Percentiles rank a stretch among this genome's conserved stretches.
Conservation (phyloP, 1,139 yeast species). For the Saccharomycopsis crataegensis region DNA sequence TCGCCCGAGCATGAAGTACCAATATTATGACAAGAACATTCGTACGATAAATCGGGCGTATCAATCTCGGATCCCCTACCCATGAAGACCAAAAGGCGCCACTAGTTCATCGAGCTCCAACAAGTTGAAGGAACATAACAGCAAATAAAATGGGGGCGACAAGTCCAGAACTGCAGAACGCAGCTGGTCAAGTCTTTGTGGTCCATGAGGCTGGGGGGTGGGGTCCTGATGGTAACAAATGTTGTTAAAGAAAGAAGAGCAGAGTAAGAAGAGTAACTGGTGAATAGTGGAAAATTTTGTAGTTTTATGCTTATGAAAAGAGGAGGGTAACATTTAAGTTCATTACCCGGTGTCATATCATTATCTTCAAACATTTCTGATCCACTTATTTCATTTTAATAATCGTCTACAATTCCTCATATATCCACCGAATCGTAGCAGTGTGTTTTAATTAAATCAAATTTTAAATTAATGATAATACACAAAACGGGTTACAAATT, state of each 20-base stretch:
- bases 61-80: slow-evolving; percentile 13
- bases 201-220: slow-evolving; percentile 2
- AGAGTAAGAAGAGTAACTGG: background rate
- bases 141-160: background rate
- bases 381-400: no score
- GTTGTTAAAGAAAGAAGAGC: slow-evolving; percentile 3
- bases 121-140: background rate
- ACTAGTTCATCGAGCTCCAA: background rate
- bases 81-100: background rate
- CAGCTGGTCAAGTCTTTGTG: slow-evolving; percentile 1
- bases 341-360: no score
- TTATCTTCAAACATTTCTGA: no score
- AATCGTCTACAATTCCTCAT: no score
- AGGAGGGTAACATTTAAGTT: no score
- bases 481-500: background rate
- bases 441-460: no score
- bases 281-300: background rate
- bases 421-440: no score
- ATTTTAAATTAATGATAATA: no score
- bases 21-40: slow-evolving; percentile 8
- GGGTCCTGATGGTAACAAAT: slow-evolving; percentile 15
- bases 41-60: slow-evolving; percentile 11
- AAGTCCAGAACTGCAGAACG: slow-evolving; percentile 2
- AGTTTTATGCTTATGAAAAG: no score
- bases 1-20: slow-evolving; percentile 18